Conservation (phyloP, 176 grass and related monocot genomes). For the Eremochloa ophiuroides region DNA sequence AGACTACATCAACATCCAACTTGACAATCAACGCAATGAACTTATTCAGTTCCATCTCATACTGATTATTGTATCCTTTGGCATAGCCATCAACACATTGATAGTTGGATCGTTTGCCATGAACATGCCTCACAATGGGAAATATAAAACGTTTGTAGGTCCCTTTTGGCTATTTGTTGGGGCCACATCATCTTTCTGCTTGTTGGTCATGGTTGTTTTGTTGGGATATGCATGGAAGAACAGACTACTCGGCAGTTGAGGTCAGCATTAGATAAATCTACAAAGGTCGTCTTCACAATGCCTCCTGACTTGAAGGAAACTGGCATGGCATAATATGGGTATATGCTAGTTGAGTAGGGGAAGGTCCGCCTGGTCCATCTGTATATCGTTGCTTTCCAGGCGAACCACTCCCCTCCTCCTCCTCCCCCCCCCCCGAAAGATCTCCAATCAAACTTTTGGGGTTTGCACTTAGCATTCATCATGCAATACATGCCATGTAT, state of each 20-base stretch:
- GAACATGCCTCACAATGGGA: slow-evolving; percentile 38
- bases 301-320: neutral
- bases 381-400: neutral
- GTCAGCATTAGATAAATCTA: neutral
- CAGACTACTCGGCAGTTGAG: slow-evolving; percentile 47
- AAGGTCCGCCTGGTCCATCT: neutral
- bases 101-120: slow-evolving; percentile 63
- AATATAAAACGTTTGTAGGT: neutral
- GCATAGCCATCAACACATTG: slow-evolving; percentile 54
- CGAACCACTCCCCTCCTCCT: neutral
- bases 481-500: neutral
- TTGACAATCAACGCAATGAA: slow-evolving; percentile 76
- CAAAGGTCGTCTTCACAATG: neutral
- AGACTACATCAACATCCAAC: slow-evolving; percentile 77
- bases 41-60: slow-evolving; percentile 56
- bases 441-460: neutral
- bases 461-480: neutral
- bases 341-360: neutral
- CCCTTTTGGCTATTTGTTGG: slow-evolving; percentile 54
- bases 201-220: slow-evolving; percentile 40
- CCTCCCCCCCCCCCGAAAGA: too few species aligned
- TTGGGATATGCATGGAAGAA: slow-evolving; percentile 66
- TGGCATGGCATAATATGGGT: neutral
- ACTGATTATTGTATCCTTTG: slow-evolving; percentile 57
- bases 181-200: slow-evolving; percentile 42